phyloP scores from a whole-genome alignment of 1,284 basidiomycete species.

The Naganishia liquefaciens region DNA sequence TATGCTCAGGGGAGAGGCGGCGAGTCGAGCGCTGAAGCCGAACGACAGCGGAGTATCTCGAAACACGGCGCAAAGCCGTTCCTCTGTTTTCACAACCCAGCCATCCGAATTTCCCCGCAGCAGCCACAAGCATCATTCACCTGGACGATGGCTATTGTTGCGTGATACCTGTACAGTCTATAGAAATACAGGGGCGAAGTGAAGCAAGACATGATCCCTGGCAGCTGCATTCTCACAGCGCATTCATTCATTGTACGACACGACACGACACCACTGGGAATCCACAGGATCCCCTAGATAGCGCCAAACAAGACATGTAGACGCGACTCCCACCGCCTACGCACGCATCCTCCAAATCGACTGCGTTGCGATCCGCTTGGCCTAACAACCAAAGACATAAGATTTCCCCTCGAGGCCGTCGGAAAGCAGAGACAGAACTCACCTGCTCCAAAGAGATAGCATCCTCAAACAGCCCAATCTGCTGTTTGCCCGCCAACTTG shows the following conservation, averaged over 20 bases:
- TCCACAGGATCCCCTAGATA: neutral
- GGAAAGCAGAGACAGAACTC: slow-evolving; percentile 40
- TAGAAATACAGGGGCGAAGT: neutral
- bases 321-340: slow-evolving; percentile 1
- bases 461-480: slow-evolving; percentile 72
- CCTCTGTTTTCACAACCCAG: no score
- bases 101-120: neutral
- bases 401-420: neutral
- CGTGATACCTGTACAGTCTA: neutral
- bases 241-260: neutral
- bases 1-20: no score
- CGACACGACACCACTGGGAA: neutral
- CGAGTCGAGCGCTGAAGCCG: no score
- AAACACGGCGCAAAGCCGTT: no score
- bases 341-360: slow-evolving; percentile 53
- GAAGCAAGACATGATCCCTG: no score
- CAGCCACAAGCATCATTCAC: neutral
- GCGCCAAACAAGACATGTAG: neutral
- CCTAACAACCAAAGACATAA: slow-evolving; percentile 40
- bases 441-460: slow-evolving; percentile 87
- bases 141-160: neutral
- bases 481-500: slow-evolving; percentile 42
- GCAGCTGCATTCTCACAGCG: neutral
- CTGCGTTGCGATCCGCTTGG: slow-evolving; percentile 57
- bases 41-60: no score